Evolutionary conservation across 164 flowering plant genomes (phyloP), one percentile per base, ranked within the genome.

Genomic region (Chloranthus sessilifolius): DNA sequence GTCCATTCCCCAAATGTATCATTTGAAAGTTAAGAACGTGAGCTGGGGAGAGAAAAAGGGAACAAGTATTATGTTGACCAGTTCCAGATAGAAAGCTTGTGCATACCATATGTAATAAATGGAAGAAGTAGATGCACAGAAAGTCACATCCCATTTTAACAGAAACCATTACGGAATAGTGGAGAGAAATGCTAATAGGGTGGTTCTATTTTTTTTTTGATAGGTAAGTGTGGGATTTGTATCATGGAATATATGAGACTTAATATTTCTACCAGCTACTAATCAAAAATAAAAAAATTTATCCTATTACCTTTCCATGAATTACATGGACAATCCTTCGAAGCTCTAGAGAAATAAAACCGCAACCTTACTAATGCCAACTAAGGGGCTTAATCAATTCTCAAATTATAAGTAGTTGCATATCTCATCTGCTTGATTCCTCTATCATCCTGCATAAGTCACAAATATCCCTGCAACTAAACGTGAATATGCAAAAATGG

Each of bases 1-100:
- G 79, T 71, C 86, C 95, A 89, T 84, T 72, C 79, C 47, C 15
- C 48, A 31, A 43, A 33, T 28, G 23, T 6, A n/a, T 22, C 17
- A 12, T 19, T 11, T 8, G 7, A 30, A 47, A n/a, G 44, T 8
- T 35, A 50, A 50, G 30, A 15, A 15, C 15, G 20, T 49, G 40
- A 49, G 15, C 54, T 50, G 54, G n/a, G n/a, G n/a, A 50, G 17
- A 24, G 29, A 38, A 19, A 24, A 50, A 38, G 8, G 11, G 8
- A 14, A 24, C 5, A 33, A 21, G n/a, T n/a, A n/a, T n/a, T n/a
- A n/a, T n/a, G n/a, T n/a, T n/a, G n/a, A n/a, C n/a, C n/a, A n/a
- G n/a, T n/a, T n/a, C n/a, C n/a, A n/a, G n/a, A n/a, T n/a, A n/a
- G n/a, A 48, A 30, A 6, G 34, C 34, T 30, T 6, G 9, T 6